Evolutionary conservation across 306 rosid species (phyloP).

Genomic region (Prosopis cineraria): DNA sequence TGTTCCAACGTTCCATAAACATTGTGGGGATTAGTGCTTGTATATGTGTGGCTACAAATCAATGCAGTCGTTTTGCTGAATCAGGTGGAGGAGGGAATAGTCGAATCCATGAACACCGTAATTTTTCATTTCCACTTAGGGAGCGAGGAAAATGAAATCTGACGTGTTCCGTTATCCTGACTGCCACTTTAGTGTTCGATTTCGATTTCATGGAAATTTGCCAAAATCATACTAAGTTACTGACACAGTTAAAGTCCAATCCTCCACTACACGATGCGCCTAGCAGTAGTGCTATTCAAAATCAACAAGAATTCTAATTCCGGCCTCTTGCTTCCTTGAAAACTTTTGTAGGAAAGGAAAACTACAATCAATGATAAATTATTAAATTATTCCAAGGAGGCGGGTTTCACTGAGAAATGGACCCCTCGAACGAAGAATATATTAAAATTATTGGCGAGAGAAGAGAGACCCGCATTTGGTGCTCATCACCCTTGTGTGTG

Average conservation of each 20-base stretch:
- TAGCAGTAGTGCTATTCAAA: neutral
- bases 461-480: too few relatives aligned
- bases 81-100: neutral
- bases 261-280: neutral
- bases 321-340: neutral
- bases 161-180: neutral
- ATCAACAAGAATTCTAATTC: neutral
- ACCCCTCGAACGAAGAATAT: too few relatives aligned
- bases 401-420: too few relatives aligned
- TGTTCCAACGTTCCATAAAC: neutral
- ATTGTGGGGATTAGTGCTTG: neutral
- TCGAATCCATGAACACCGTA: neutral
- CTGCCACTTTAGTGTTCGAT: too few relatives aligned
- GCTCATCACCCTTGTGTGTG: too few relatives aligned
- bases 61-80: neutral
- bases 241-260: neutral
- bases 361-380: too few relatives aligned
- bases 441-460: too few relatives aligned
- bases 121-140: neutral
- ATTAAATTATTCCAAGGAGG: too few relatives aligned
- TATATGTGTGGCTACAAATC: neutral
- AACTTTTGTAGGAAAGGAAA: too few relatives aligned
- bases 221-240: too few relatives aligned
- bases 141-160: neutral
- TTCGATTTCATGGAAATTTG: neutral